Evolutionary conservation across 2,329 filamentous ascomycete genomes (phyloP), one percentile per base, ranked within the genome.

Genomic region (Fusarium sp.): DNA sequence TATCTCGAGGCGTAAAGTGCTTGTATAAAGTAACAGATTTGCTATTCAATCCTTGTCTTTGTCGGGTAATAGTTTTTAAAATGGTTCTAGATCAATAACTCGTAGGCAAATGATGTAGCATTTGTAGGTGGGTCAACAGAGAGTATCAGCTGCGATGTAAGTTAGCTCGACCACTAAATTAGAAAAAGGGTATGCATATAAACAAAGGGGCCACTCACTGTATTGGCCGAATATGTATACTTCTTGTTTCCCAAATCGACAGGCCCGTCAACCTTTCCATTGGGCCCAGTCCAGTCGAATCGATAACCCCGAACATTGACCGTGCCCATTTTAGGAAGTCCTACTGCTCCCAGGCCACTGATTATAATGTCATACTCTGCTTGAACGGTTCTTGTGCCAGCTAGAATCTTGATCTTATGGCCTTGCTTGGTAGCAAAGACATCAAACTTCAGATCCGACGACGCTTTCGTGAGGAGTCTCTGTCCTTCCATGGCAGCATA

Each of bases 1-100:
- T 8, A 7, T 26, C 6, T 26, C 1, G 1, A 2, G 15, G 2
- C 8, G 20, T 24, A 2, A 1, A 6, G 3, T 24, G 6, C 0
- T 51, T 12, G 7, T 20, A 15, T 20, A 7, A 14, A 33, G 12
- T 20, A 11, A 26, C 8, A 7, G 4, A 33, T 1, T 20, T 7
- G 4, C n/a, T 14, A 24, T 51, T 4, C 7, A 4, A 15, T 33
- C 12, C 10, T 18, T 5, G 9, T 16, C 7, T n/a, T n/a, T n/a
- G n/a, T n/a, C n/a, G n/a, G n/a, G n/a, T n/a, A n/a, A n/a, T n/a
- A n/a, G n/a, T n/a, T n/a, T n/a, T n/a, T n/a, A n/a, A n/a, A n/a
- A n/a, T n/a, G n/a, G 15, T n/a, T 4, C 12, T 6, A 48, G 10
- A 24, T 6, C 12, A 31, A 36, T 16, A 53, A 18, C 24, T 53